These are phyloP conservation scores for Phytophthora sojae DNA, from an alignment of 352 stramenopile species.

Conservation along the genomic window DNA sequence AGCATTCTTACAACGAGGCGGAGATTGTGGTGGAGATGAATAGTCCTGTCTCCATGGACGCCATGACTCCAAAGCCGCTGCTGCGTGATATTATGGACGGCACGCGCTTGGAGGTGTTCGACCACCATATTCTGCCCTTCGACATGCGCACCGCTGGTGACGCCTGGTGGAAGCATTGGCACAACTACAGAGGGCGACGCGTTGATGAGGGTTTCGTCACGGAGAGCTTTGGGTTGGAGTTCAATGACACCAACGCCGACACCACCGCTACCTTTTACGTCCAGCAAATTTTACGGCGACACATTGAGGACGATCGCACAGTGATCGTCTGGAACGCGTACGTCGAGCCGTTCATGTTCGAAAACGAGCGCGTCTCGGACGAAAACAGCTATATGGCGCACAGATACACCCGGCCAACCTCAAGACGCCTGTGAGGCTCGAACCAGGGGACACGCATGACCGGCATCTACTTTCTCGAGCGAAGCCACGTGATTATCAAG, in stretches of 20 bases:
- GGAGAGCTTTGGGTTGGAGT: constrained; percentile 60
- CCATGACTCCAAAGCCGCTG: constrained; percentile 16
- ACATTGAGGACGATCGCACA: constrained; percentile 49
- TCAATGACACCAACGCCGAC: constrained; percentile 41
- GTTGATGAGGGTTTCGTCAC: constrained; percentile 44
- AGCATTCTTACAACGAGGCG: constrained; percentile 40
- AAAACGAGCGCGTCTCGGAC: constrained; percentile 45
- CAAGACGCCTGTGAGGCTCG: no score
- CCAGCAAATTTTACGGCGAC: constrained; percentile 56
- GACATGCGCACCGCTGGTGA: constrained; percentile 27
- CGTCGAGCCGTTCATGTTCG: constrained; percentile 59
- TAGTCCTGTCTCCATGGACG: constrained; percentile 10
- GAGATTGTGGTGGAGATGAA: constrained; percentile 35
- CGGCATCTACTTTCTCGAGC: constrained; percentile 53
- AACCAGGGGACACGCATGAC: no score
- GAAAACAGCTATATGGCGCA: no score
- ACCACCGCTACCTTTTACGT: constrained; percentile 47
- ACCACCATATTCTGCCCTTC: constrained; percentile 44
- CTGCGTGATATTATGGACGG: constrained; percentile 36
- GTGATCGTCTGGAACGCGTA: constrained; percentile 66
- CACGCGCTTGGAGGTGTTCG: constrained; percentile 45
- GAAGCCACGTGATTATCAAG: constrained; percentile 61
- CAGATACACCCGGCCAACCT: no score
- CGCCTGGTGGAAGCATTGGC: constrained; percentile 39
- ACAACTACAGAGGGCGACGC: constrained; percentile 22